Percentiles rank a stretch among this genome's conserved stretches.
These are phyloP conservation scores for Sisymbrium altissimum DNA, from an alignment of 345 rosid species.

Conservation along the genomic window DNA sequence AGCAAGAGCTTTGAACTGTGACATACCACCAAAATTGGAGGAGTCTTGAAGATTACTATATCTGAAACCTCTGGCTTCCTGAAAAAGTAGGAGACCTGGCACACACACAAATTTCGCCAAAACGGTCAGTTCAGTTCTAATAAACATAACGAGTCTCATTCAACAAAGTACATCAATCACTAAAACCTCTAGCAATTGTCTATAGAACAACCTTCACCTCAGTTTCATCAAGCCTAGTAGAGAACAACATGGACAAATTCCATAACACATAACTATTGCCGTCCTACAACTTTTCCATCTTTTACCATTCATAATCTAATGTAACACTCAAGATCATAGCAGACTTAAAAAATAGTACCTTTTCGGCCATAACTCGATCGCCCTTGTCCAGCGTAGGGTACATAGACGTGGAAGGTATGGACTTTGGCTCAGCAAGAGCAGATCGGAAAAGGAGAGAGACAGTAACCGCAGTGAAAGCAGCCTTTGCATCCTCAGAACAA, in stretches of 20 bases:
- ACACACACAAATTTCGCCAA: not conserved
- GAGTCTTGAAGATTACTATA: slow-evolving; percentile 81
- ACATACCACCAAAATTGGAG: slow-evolving; percentile 67
- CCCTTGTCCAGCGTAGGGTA: slow-evolving; percentile 79
- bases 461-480: slow-evolving; percentile 75
- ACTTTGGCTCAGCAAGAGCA: slow-evolving; percentile 78
- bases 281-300: no score
- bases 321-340: not conserved
- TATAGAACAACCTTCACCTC: not conserved
- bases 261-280: not conserved
- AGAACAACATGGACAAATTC: not conserved
- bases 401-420: slow-evolving; percentile 87
- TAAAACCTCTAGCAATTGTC: not conserved
- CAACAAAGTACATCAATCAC: not conserved
- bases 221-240: not conserved
- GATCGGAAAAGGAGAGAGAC: slow-evolving; percentile 76
- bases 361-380: slow-evolving; percentile 83
- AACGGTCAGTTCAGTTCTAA: not conserved
- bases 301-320: not conserved
- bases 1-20: not conserved
- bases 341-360: slow-evolving; percentile 39
- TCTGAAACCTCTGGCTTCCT: slow-evolving; percentile 81
- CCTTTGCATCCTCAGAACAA: slow-evolving; percentile 85
- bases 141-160: not conserved
- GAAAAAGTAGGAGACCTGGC: slow-evolving; percentile 78